phyloP scores from a whole-genome alignment of 352 stramenopile species.

The Phytopythium mirpurense region DNA sequence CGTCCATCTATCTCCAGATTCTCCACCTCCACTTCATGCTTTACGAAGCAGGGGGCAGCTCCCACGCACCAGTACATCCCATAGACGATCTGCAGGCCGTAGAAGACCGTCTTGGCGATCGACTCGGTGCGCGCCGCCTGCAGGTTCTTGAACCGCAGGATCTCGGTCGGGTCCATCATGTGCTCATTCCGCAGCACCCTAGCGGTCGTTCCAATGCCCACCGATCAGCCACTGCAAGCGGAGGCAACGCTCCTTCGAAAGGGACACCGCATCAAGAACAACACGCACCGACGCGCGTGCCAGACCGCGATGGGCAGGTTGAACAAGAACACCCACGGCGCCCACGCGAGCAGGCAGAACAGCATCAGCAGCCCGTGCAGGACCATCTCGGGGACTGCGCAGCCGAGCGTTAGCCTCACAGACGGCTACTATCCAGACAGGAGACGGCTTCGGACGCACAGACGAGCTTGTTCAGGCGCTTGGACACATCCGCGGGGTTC shows the following conservation, averaged over 20 bases:
- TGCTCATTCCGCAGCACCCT: constrained; percentile 77
- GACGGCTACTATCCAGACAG: no score
- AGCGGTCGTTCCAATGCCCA: not conserved
- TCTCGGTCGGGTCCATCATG: constrained; percentile 81
- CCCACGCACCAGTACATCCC: constrained; percentile 82
- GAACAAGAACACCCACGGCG: constrained; percentile 72
- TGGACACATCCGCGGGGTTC: constrained; percentile 80
- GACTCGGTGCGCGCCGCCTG: constrained; percentile 70
- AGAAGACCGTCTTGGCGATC: constrained; percentile 84
- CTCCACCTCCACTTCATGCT: not conserved
- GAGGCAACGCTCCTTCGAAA: not conserved
- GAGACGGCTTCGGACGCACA: no score
- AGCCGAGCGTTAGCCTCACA: not conserved
- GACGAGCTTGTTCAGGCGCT: constrained; percentile 84
- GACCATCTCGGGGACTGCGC: constrained; percentile 72
- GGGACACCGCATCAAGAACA: not conserved
- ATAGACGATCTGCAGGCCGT: constrained; percentile 85
- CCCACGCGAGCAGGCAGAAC: constrained; percentile 66
- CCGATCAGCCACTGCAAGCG: not conserved
- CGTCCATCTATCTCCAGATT: not conserved
- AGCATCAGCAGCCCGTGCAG: constrained; percentile 73
- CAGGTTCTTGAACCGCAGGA: constrained; percentile 84
- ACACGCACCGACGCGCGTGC: constrained; percentile 55
- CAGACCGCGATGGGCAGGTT: constrained; percentile 76
- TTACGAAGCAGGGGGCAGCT: not conserved